Evolutionary conservation across 2,329 filamentous ascomycete genomes (phyloP).

Genomic region (Alternaria burnsii): DNA sequence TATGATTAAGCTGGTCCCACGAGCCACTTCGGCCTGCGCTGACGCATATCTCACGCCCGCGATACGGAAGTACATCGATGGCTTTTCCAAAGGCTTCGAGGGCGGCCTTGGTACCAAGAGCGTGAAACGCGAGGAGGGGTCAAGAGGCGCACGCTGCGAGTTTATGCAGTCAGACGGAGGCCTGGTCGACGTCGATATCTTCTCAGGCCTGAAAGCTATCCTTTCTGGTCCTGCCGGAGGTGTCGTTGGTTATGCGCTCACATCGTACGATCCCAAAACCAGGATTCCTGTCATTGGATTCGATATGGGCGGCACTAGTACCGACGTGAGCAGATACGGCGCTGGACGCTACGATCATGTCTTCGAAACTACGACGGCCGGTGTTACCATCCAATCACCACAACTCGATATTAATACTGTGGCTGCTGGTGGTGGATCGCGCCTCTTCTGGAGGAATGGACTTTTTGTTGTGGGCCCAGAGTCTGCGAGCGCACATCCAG

Average conservation of each 20-base stretch:
- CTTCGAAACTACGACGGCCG: conserved; percentile 91
- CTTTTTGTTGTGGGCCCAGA: conserved; percentile 91
- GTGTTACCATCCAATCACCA: conserved; percentile 91
- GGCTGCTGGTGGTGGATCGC: conserved; percentile 85
- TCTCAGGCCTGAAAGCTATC: conserved; percentile 86
- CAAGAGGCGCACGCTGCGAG: conserved; percentile 81
- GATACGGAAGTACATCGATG: conserved; percentile 78
- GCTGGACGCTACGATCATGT: conserved; percentile 90
- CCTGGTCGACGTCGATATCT: conserved; percentile 75
- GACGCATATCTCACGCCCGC: conserved; percentile 83
- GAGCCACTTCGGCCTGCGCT: conserved; percentile 79
- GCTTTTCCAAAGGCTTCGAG: conserved; percentile 81
- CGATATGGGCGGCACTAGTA: conserved; percentile 94
- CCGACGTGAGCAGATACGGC: conserved; percentile 88
- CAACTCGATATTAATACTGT: conserved; percentile 96
- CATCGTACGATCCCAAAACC: conserved; percentile 84
- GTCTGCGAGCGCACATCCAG: conserved; percentile 86
- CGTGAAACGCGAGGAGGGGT: conserved; percentile 70
- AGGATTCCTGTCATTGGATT: conserved; percentile 91
- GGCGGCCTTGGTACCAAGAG: conserved; percentile 81
- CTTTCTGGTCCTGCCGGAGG: conserved; percentile 91
- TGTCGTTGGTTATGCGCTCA: conserved; percentile 90
- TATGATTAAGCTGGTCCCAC: conserved; percentile 84
- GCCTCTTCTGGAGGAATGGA: conserved; percentile 87
- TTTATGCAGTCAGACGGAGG: conserved; percentile 93